These are phyloP conservation scores for Macadamia integrifolia DNA, from an alignment of 164 flowering plant species.

Conservation along the genomic window DNA sequence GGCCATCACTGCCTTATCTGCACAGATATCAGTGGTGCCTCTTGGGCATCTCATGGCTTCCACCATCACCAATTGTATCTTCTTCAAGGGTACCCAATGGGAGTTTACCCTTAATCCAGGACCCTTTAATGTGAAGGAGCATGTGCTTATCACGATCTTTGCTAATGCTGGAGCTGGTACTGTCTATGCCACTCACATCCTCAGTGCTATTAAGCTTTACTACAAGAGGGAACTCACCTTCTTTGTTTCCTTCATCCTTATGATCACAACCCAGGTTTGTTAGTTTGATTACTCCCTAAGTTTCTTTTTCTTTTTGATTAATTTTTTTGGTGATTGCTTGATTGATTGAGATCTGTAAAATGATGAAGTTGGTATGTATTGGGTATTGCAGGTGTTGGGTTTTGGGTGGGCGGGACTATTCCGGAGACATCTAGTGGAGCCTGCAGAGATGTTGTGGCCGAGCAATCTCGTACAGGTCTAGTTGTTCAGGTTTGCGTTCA, in stretches of 20 bases:
- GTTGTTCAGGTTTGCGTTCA: constrained; percentile 28
- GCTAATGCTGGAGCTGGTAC: constrained; percentile 92
- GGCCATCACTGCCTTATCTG: constrained; percentile 69
- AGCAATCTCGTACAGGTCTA: constrained; percentile 35
- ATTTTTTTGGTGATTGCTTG: neutral
- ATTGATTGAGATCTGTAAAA: neutral
- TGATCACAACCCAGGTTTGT: constrained; percentile 72
- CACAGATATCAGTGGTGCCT: constrained; percentile 90
- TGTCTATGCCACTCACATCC: constrained; percentile 83
- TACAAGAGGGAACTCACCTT: constrained; percentile 56
- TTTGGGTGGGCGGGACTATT: constrained; percentile 46
- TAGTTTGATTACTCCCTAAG: neutral
- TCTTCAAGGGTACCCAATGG: constrained; percentile 52
- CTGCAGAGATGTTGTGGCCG: constrained; percentile 50
- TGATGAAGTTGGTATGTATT: too few species aligned
- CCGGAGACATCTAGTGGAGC: constrained; percentile 40
- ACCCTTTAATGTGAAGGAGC: constrained; percentile 90
- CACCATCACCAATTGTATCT: constrained; percentile 38
- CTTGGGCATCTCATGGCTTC: constrained; percentile 85
- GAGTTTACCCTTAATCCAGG: constrained; percentile 90
- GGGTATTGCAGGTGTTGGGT: constrained; percentile 27
- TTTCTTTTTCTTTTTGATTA: neutral
- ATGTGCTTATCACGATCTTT: constrained; percentile 87
- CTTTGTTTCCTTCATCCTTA: constrained; percentile 57
- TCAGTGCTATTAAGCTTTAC: constrained; percentile 68